phyloP scores from a whole-genome alignment of 2,329 filamentous ascomycete species.

The Calonectria naviculata region DNA sequence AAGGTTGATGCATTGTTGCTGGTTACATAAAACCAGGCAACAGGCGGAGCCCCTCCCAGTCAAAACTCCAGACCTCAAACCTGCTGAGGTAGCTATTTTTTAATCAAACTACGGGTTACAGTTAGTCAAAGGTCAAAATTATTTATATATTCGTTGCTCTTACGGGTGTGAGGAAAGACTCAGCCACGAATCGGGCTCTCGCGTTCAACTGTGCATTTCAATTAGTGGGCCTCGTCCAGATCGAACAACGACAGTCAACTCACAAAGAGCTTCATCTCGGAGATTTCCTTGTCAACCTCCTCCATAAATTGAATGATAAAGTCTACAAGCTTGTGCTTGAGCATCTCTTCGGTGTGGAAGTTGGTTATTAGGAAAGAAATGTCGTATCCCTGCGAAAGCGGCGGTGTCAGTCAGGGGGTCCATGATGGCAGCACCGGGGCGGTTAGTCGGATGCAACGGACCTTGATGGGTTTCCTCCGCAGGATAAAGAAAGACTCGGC shows the following conservation, averaged over 20 bases:
- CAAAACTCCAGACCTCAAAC: slow-evolving; percentile 32
- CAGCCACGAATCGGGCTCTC: slow-evolving; percentile 95
- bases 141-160: slow-evolving; percentile 35
- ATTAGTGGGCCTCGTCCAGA: slow-evolving; percentile 28
- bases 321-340: slow-evolving; percentile 99
- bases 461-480: slow-evolving; percentile 73
- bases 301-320: slow-evolving; percentile 99
- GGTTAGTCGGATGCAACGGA: neutral
- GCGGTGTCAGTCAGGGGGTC: slow-evolving; percentile 32
- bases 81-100: slow-evolving; percentile 30
- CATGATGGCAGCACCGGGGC: neutral
- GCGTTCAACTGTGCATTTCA: slow-evolving; percentile 80
- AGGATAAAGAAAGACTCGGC: slow-evolving; percentile 98
- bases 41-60: slow-evolving; percentile 25
- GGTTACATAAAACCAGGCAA: slow-evolving; percentile 23
- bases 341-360: slow-evolving; percentile 97
- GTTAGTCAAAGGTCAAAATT: slow-evolving; percentile 18
- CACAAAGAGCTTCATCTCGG: slow-evolving; percentile 99
- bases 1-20: slow-evolving; percentile 23
- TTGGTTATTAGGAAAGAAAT: slow-evolving; percentile 99
- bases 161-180: slow-evolving; percentile 97
- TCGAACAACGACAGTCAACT: slow-evolving; percentile 48
- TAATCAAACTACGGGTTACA: slow-evolving; percentile 47
- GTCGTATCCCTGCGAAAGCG: slow-evolving; percentile 82
- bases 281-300: slow-evolving; percentile 99